Evolutionary conservation across 2,329 filamentous ascomycete species (phyloP), one percentile per base, ranked within the genome.

Genomic region (Berkeleyomyces rouxiae): DNA sequence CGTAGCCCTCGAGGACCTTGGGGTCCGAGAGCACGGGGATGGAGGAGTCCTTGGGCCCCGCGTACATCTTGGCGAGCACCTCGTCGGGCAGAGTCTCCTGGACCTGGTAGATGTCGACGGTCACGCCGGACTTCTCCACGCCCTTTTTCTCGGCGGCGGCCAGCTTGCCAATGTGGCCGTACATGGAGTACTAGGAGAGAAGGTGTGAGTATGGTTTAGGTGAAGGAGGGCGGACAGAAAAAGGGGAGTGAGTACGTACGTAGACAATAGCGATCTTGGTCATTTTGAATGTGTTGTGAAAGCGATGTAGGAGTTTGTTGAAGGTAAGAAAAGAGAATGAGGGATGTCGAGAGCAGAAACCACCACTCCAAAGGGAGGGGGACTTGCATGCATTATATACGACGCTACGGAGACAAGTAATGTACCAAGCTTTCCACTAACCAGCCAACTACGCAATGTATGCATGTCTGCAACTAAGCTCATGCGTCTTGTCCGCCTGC

Each of bases 241-340:
- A 53, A 6, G 5, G 49, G 59, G 59, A 61, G 51, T 62, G 49
- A 58, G 61, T 57, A 82, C 87, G 69, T 80, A 91, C 88, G 75
- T 84, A 95, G 74, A 96, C 83, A 76, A 96, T 93, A 70, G 90
- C 90, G 72, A 96, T 82, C 79, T 89, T 95, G 74, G 88, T 88
- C 90, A 95, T 95, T 70, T 64, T 64, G 57, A 63, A 51, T 39
- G 40, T 57, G 16, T 1, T 62, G 37, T 59, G 57, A 37, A 53
- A 47, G 31, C 37, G 2, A 55, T 39, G 31, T 60, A 63, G 43
- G 40, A 36, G 31, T 31, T n/a, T 13, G 57, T 16, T 36, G 40
- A 31, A 16, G 51, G 43, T 57, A 57, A 61, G 46, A 33, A 44
- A 42, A 43, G 16, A 10, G 36, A 43, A 55, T 23, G 51, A 2